phyloP scores from a whole-genome alignment of 805 yeast species.

The Metschnikowia proteae region DNA sequence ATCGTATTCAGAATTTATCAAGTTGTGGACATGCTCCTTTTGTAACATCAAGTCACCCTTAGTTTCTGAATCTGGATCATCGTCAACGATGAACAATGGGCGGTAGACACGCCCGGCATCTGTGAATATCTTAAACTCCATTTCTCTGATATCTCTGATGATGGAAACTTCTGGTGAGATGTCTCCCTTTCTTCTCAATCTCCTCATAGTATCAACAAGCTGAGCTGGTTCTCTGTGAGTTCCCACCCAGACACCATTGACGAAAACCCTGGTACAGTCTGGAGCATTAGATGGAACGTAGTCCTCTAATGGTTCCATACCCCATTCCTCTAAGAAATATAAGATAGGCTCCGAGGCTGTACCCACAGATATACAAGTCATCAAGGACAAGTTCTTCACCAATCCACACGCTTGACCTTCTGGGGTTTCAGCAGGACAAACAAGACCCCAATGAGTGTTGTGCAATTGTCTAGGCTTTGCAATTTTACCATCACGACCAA shows the following conservation, averaged over 20 bases:
- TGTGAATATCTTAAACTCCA: constrained; percentile 91
- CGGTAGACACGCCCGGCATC: constrained; percentile 99
- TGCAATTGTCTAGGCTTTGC: constrained; percentile 99
- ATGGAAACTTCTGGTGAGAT: constrained; percentile 94
- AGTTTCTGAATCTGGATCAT: constrained; percentile 63
- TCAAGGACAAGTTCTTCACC: constrained; percentile 90
- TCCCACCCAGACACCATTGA: constrained; percentile 99
- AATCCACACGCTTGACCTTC: constrained; percentile 99
- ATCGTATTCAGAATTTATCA: constrained; percentile 61
- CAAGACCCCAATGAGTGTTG: constrained; percentile 99
- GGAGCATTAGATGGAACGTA: constrained; percentile 90
- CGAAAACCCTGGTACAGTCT: constrained; percentile 89
- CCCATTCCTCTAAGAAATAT: constrained; percentile 96
- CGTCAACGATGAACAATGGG: constrained; percentile 91
- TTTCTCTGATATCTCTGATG: constrained; percentile 94
- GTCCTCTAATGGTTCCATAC: constrained; percentile 96
- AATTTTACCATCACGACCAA: constrained; percentile 98
- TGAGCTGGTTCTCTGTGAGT: constrained; percentile 95
- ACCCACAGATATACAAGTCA: constrained; percentile 98
- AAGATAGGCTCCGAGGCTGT: constrained; percentile 93
- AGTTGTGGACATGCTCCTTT: constrained; percentile 75
- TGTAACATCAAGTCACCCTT: constrained; percentile 78
- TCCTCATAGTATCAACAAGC: constrained; percentile 84
- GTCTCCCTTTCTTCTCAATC: constrained; percentile 91
- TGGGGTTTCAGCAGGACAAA: constrained; percentile 99